Conservation (phyloP, 805 yeast genomes). For the Tetrapisispora fleetii region DNA sequence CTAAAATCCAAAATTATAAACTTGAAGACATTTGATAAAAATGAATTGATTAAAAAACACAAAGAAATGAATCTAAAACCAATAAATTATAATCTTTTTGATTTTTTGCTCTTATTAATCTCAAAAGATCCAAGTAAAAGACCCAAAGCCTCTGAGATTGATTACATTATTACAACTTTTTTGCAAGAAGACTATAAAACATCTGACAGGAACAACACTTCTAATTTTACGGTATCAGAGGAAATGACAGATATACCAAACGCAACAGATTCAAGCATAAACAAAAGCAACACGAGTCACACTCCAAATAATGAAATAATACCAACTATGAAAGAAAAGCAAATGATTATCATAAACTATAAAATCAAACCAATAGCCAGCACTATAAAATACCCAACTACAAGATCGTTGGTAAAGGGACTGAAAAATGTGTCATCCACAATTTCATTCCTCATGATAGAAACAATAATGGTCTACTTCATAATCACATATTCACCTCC, state of each 20-base stretch:
- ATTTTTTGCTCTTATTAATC: slow-evolving; percentile 34
- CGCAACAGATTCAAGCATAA: background rate
- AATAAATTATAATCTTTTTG: slow-evolving; percentile 26
- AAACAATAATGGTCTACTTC: background rate
- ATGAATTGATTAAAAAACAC: slow-evolving; percentile 11
- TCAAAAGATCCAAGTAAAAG: slow-evolving; percentile 31
- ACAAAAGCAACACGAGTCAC: background rate
- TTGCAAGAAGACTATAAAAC: background rate
- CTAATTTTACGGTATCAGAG: background rate
- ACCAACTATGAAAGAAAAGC: background rate
- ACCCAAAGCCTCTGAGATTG: slow-evolving; percentile 35
- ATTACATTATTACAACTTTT: slow-evolving; percentile 5
- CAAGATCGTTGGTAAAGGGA: background rate
- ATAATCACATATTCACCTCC: slow-evolving; percentile 1
- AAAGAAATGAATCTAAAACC: slow-evolving; percentile 10
- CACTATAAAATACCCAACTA: background rate
- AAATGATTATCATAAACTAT: background rate
- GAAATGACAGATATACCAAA: background rate
- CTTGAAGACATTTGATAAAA: slow-evolving; percentile 20
- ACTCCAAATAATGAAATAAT: background rate
- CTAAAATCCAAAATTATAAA: slow-evolving; percentile 30
- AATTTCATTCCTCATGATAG: background rate
- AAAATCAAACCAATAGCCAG: background rate
- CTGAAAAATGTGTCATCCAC: background rate
- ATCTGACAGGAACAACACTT: background rate